Conservation (phyloP, 2,329 filamentous ascomycete genomes). For the Neoascochyta sp. region DNA sequence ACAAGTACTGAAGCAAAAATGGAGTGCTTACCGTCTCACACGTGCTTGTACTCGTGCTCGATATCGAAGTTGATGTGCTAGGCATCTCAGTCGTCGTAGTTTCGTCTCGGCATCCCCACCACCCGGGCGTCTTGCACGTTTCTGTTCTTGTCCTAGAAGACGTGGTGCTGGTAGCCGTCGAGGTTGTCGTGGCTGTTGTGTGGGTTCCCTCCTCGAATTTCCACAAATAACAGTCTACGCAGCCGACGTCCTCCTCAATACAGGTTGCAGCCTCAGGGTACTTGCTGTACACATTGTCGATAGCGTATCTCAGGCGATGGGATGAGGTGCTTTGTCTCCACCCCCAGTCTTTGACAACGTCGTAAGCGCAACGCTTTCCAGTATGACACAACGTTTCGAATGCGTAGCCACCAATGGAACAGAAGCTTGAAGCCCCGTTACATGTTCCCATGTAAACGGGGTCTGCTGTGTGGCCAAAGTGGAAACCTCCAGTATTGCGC, state of each 20-base stretch:
- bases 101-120: slow-evolving; percentile 38
- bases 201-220: slow-evolving; percentile 37
- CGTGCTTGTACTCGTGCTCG: slow-evolving; percentile 23
- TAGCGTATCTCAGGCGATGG: slow-evolving; percentile 33
- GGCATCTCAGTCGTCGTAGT: slow-evolving; percentile 22
- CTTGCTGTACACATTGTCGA: slow-evolving; percentile 34
- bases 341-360: slow-evolving; percentile 37
- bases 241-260: slow-evolving; percentile 32
- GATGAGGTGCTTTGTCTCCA: slow-evolving; percentile 35
- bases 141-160: slow-evolving; percentile 30
- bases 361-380: slow-evolving; percentile 34
- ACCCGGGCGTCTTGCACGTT: slow-evolving; percentile 38
- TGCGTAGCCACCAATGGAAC: slow-evolving; percentile 35
- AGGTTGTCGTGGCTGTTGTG: slow-evolving; percentile 22
- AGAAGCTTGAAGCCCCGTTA: slow-evolving; percentile 34
- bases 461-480: slow-evolving; percentile 37
- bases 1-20: background rate
- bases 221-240: slow-evolving; percentile 37
- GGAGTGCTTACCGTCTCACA: slow-evolving; percentile 29
- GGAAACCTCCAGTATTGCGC: slow-evolving; percentile 34
- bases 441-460: slow-evolving; percentile 39
- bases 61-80: slow-evolving; percentile 14
- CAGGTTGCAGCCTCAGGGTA: slow-evolving; percentile 35
- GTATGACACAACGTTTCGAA: slow-evolving; percentile 38
- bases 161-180: slow-evolving; percentile 21